phyloP scores from a whole-genome alignment of 2,329 filamentous ascomycete genomes.

The Diaporthe humulicola region DNA sequence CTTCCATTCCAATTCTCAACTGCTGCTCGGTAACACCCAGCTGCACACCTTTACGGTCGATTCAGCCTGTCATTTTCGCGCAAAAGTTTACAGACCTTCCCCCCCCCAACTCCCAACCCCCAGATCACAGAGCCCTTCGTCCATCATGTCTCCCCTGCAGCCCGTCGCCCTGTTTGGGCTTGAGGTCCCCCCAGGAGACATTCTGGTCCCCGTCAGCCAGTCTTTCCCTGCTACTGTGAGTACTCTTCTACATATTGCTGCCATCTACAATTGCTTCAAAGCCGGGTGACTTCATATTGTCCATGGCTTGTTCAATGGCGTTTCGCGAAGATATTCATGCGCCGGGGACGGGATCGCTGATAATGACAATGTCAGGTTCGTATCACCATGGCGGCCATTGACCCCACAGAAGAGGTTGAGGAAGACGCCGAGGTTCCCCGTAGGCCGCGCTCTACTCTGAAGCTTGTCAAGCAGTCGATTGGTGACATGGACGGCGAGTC shows the following conservation, averaged over 20 bases:
- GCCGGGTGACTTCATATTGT: background rate
- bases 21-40: background rate
- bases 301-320: constrained; percentile 15
- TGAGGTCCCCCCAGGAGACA: constrained; percentile 86
- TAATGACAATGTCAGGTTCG: constrained; percentile 75
- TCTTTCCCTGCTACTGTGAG: constrained; percentile 88
- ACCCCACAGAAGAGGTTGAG: constrained; percentile 83
- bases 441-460: constrained; percentile 86
- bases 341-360: constrained; percentile 29
- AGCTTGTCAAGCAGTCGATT: constrained; percentile 83
- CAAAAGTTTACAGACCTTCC: background rate
- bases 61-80: background rate
- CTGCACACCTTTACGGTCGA: background rate
- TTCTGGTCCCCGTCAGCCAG: constrained; percentile 82
- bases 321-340: background rate
- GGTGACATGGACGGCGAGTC: constrained; percentile 70
- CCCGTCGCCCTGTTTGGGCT: constrained; percentile 91
- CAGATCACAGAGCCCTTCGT: constrained; percentile 7
- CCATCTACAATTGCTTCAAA: background rate
- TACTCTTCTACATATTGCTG: constrained; percentile 43
- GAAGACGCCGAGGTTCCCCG: constrained; percentile 72
- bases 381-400: constrained; percentile 98
- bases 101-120: constrained; percentile 13
- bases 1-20: constrained; percentile 4
- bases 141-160: constrained; percentile 66